Evolutionary conservation across 2,329 filamentous ascomycete species (phyloP).

Genomic region (Coniochaeta sp.): DNA sequence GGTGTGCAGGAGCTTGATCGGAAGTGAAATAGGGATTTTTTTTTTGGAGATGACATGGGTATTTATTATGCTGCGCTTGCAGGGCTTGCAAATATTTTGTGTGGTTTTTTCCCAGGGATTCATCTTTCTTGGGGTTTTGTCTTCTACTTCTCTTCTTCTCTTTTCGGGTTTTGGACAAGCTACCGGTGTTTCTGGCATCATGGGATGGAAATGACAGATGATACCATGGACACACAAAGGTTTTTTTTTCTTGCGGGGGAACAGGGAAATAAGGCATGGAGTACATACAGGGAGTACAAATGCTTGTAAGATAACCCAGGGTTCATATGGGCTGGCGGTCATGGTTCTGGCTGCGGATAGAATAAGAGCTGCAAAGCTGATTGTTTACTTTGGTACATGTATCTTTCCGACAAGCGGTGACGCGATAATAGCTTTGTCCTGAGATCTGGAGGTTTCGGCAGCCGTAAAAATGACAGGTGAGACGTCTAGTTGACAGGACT

Average conservation of each 20-base stretch:
- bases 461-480: not conserved
- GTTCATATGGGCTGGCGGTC: not conserved
- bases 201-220: not conserved
- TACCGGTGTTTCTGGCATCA: not conserved
- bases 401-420: not conserved
- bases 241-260: not conserved
- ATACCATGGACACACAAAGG: not conserved
- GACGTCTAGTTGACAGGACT: not conserved
- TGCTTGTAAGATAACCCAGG: not conserved
- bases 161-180: not conserved
- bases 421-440: not conserved
- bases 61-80: not conserved
- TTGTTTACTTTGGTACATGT: not conserved
- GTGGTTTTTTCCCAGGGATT: not conserved
- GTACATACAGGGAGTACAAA: not conserved
- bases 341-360: not conserved
- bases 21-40: not conserved
- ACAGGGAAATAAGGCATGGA: not conserved
- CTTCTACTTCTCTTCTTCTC: no score
- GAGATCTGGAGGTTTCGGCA: not conserved
- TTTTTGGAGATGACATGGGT: not conserved
- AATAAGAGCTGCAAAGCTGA: not conserved
- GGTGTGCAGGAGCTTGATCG: not conserved
- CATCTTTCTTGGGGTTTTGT: not conserved
- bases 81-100: not conserved